Conservation (phyloP, 257 asterid genomes). For the Handroanthus guayacan region DNA sequence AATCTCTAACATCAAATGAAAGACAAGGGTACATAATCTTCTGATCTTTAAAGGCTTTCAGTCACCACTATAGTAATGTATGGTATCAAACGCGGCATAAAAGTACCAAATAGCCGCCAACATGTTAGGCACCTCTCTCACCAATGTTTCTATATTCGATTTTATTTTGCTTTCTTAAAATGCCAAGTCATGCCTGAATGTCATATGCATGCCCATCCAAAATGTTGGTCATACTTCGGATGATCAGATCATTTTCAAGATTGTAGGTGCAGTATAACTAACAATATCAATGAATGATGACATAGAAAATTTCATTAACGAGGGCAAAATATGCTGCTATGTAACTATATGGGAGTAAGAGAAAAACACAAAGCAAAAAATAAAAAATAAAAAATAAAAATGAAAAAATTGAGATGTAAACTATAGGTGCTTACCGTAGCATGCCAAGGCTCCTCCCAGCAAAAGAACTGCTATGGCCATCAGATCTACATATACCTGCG, state of each 20-base stretch:
- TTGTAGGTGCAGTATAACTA: background rate
- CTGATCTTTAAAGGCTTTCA: too few relatives aligned
- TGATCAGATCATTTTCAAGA: background rate
- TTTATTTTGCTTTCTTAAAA: background rate
- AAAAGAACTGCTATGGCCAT: slow-evolving; percentile 60
- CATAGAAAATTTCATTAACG: background rate
- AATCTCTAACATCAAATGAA: too few relatives aligned
- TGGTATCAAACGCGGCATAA: too few relatives aligned
- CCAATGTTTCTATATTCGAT: background rate
- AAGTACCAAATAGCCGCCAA: background rate
- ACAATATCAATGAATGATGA: background rate
- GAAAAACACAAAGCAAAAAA: background rate
- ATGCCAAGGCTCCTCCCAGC: slow-evolving; percentile 81
- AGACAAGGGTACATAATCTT: too few relatives aligned
- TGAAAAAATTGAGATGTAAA: background rate
- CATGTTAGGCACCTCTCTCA: background rate
- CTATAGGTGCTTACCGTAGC: slow-evolving; percentile 58
- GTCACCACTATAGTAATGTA: too few relatives aligned
- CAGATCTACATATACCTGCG: slow-evolving; percentile 79
- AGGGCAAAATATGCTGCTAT: background rate
- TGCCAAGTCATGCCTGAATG: background rate
- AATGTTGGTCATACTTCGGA: background rate
- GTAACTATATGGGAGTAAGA: background rate
- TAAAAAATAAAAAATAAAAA: background rate
- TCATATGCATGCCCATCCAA: background rate